Conservation (phyloP, 257 asterid genomes). For the Plantago elongata region DNA sequence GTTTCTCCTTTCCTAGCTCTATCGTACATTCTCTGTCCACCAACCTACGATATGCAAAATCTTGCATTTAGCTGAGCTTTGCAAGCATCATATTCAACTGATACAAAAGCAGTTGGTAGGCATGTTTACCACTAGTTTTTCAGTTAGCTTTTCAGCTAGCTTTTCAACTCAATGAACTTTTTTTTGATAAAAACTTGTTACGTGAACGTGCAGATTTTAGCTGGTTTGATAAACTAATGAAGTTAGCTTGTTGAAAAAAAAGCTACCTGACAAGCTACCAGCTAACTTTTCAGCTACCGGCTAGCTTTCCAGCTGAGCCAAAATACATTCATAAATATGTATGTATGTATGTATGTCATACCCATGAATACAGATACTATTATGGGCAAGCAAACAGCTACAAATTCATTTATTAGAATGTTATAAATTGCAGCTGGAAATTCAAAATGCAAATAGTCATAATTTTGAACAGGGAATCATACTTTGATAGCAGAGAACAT, state of each 20-base stretch:
- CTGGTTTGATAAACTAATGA: too few relatives aligned
- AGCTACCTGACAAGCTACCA: too few relatives aligned
- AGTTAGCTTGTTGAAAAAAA: too few relatives aligned
- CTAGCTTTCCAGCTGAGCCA: too few relatives aligned
- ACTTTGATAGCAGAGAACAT: conserved; percentile 99
- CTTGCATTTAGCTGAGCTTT: background rate
- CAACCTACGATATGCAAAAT: conserved; percentile 49
- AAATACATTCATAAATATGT: too few relatives aligned
- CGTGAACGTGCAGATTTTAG: too few relatives aligned
- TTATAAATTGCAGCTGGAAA: background rate
- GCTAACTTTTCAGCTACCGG: too few relatives aligned
- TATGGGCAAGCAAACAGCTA: background rate
- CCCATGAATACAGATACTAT: background rate
- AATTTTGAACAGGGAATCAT: conserved; percentile 24
- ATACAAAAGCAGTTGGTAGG: background rate
- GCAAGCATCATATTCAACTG: background rate
- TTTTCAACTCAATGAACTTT: too few relatives aligned
- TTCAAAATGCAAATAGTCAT: background rate
- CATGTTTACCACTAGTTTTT: too few relatives aligned
- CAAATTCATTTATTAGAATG: background rate
- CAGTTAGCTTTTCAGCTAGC: too few relatives aligned
- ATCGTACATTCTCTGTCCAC: conserved; percentile 95
- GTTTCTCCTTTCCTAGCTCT: conserved; percentile 97
- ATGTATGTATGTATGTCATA: too few relatives aligned
- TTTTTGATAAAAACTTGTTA: too few relatives aligned